Evolutionary conservation across 306 rosid genomes (phyloP).

Genomic region (Hippophae gyantsensis): DNA sequence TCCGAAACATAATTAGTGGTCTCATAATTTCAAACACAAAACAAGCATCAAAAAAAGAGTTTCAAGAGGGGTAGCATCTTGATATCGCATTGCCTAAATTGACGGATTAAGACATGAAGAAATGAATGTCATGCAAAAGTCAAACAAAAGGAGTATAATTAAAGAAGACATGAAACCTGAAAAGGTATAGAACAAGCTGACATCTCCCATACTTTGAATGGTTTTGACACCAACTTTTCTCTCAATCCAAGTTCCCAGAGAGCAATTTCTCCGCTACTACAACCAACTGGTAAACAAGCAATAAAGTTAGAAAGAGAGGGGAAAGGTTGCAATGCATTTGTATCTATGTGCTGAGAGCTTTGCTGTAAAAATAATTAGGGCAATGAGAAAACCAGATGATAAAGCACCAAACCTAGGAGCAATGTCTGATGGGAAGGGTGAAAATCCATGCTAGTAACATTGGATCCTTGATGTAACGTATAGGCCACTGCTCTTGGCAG

Average conservation of each 20-base stretch:
- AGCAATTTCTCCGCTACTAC: conserved; percentile 58
- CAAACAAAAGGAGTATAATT: conserved; percentile 9
- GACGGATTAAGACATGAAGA: conserved; percentile 8
- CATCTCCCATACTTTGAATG: conserved; percentile 70
- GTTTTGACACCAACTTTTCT: conserved; percentile 64
- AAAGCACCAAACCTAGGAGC: conserved; percentile 54
- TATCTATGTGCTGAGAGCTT: background rate
- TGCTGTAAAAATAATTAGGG: no score
- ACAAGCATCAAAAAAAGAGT: background rate
- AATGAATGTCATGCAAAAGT: conserved; percentile 10
- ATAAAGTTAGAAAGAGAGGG: conserved; percentile 2
- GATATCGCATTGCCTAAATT: background rate
- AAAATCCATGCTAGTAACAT: conserved; percentile 91
- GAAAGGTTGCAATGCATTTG: background rate
- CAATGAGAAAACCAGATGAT: background rate
- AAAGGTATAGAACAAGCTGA: conserved; percentile 42
- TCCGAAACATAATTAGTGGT: conserved; percentile 7
- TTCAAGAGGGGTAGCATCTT: background rate
- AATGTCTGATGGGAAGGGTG: conserved; percentile 67
- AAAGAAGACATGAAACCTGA: conserved; percentile 41
- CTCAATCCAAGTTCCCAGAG: conserved; percentile 67
- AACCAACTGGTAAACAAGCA: conserved; percentile 56
- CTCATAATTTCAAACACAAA: conserved; percentile 12
- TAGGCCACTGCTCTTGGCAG: conserved; percentile 70
- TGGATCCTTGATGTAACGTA: conserved; percentile 67